Percentiles rank a stretch among this genome's conserved stretches.
These are phyloP conservation scores for Niveomyces coronatus DNA, from an alignment of 2,329 filamentous ascomycete species.

Conservation along the genomic window DNA sequence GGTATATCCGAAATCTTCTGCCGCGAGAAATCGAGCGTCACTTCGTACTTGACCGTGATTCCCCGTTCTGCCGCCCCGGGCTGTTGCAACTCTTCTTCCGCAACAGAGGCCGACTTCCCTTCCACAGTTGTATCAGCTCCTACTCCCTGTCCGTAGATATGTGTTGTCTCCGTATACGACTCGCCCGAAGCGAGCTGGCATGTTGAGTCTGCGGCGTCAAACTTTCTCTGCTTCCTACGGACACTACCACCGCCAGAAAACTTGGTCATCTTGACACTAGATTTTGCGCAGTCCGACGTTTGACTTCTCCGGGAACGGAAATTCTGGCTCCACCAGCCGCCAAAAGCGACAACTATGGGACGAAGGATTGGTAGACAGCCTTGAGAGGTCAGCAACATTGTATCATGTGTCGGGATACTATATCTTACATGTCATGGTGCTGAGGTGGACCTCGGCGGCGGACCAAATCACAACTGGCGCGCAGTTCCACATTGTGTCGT, in stretches of 20 bases:
- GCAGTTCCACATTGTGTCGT: conserved; percentile 9
- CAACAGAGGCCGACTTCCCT: not conserved
- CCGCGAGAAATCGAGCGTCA: not conserved
- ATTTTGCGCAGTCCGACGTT: not conserved
- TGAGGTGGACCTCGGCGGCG: conserved; percentile 8
- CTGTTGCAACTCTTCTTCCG: not conserved
- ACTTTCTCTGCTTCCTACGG: not conserved
- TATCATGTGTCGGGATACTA: not conserved
- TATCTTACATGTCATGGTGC: conserved; percentile 7
- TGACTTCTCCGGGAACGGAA: conserved; percentile 2
- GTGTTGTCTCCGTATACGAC: not conserved
- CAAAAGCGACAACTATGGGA: conserved; percentile 1
- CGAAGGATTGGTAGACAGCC: conserved; percentile 3
- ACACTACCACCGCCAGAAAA: not conserved
- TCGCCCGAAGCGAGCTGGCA: conserved; percentile 1
- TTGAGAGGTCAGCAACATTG: not conserved
- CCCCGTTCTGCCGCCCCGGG: not conserved
- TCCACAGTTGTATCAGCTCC: not conserved
- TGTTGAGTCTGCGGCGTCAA: not conserved
- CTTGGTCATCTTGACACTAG: not conserved
- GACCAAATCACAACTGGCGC: conserved; percentile 5
- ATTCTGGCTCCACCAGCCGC: conserved; percentile 7
- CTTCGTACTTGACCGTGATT: conserved; percentile 4
- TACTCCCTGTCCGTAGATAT: not conserved
- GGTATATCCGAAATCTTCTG: too few species aligned